A percentile compares a stretch with the other conserved stretches of the same genome.
Evolutionary conservation across 2,329 filamentous ascomycete species (phyloP).

Genomic region (Curvularia sp.): DNA sequence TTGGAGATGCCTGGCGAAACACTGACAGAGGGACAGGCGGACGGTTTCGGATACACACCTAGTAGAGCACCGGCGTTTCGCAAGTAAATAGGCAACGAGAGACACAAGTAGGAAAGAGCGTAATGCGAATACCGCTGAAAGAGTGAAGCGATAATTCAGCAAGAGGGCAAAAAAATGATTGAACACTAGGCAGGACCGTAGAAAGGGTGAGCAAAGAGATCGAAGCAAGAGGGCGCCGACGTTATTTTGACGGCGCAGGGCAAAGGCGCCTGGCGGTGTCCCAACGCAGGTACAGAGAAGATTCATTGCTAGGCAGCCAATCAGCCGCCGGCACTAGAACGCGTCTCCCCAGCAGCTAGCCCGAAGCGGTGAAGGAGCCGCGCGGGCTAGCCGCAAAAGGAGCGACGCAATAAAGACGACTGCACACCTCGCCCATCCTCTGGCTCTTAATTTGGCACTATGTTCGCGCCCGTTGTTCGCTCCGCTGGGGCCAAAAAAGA

Average conservation of each 20-base stretch:
- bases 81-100: constrained; percentile 29
- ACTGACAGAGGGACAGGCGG: constrained; percentile 16
- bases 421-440: constrained; percentile 18
- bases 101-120: constrained; percentile 48
- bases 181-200: constrained; percentile 29
- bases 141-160: constrained; percentile 66
- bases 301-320: constrained; percentile 11
- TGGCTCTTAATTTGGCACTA: constrained; percentile 14
- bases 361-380: constrained; percentile 12
- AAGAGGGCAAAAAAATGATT: constrained; percentile 38
- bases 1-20: constrained; percentile 29
- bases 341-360: constrained; percentile 9
- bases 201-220: constrained; percentile 48
- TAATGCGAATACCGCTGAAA: constrained; percentile 64
- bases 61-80: constrained; percentile 25
- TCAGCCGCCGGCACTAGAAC: constrained; percentile 8
- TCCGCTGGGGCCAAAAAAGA: neutral
- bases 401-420: constrained; percentile 20
- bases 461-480: neutral
- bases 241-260: constrained; percentile 33
- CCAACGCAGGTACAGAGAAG: constrained; percentile 26
- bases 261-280: constrained; percentile 24
- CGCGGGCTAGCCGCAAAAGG: constrained; percentile 25
- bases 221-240: constrained; percentile 21
- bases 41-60: constrained; percentile 39